Conservation (phyloP, 2,329 filamentous ascomycete genomes). For the Alternaria dauci region DNA sequence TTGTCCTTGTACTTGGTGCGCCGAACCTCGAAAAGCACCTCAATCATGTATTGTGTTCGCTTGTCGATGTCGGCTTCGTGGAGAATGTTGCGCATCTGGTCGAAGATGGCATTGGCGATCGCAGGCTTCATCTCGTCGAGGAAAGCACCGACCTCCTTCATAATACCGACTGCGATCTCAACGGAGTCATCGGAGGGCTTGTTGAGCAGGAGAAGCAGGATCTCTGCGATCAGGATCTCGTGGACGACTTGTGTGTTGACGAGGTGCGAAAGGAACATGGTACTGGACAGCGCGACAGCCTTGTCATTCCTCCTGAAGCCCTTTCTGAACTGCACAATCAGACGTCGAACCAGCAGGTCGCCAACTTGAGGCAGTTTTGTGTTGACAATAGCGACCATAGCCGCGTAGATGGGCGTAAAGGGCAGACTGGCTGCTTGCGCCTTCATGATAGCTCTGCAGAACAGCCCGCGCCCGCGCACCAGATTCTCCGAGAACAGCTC, state of each 20-base stretch:
- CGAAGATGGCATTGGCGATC: slow-evolving; percentile 89
- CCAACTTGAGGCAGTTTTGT: slow-evolving; percentile 96
- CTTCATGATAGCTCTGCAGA: slow-evolving; percentile 98
- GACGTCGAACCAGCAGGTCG: slow-evolving; percentile 82
- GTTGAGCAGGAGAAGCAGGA: slow-evolving; percentile 87
- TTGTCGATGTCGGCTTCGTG: slow-evolving; percentile 98
- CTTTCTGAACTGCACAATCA: slow-evolving; percentile 93
- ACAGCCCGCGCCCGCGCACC: slow-evolving; percentile 86
- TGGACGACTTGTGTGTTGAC: slow-evolving; percentile 96
- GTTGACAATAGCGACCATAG: slow-evolving; percentile 96
- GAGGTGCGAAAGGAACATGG: slow-evolving; percentile 92
- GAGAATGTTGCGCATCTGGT: slow-evolving; percentile 92
- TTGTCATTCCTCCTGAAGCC: slow-evolving; percentile 97
- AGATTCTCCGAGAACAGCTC: slow-evolving; percentile 96
- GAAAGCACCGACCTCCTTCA: slow-evolving; percentile 90
- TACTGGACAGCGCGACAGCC: slow-evolving; percentile 89
- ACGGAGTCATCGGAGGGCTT: slow-evolving; percentile 98
- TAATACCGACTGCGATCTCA: slow-evolving; percentile 94
- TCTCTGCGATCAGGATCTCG: slow-evolving; percentile 92
- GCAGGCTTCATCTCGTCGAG: slow-evolving; percentile 92
- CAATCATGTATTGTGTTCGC: slow-evolving; percentile 98
- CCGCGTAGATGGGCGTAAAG: slow-evolving; percentile 95
- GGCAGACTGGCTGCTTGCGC: slow-evolving; percentile 94
- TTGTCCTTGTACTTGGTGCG: slow-evolving; percentile 98
- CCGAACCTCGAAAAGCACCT: slow-evolving; percentile 94